Percentiles rank a stretch among this genome's conserved stretches.
These are phyloP conservation scores for Eucalyptus tenuipes DNA, from an alignment of 345 rosid species.

Conservation along the genomic window DNA sequence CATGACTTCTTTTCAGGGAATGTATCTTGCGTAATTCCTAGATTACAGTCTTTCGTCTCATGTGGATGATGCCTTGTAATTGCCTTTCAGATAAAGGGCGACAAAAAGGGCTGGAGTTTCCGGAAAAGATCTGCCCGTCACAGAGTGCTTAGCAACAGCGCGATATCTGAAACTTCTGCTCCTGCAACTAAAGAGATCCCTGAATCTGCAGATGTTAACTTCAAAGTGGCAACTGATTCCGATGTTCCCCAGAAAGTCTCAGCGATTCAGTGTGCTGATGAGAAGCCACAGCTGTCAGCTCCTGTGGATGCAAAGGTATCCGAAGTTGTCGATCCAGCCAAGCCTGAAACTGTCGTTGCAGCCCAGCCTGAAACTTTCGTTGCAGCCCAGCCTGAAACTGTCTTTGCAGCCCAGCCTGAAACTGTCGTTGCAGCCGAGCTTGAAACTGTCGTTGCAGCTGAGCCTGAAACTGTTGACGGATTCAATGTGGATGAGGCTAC, in stretches of 20 bases:
- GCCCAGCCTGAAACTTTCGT: background rate
- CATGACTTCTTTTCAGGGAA: background rate
- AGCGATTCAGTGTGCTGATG: slow-evolving; percentile 15
- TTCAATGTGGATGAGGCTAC: slow-evolving; percentile 25
- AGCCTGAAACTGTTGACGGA: slow-evolving; percentile 14
- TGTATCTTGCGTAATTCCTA: background rate
- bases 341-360: background rate
- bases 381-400: background rate
- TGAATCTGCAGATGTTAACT: slow-evolving; percentile 18
- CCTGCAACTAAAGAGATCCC: slow-evolving; percentile 25
- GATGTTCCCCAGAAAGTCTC: slow-evolving; percentile 19
- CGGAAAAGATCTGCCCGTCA: slow-evolving; percentile 56
- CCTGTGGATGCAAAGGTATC: slow-evolving; percentile 7
- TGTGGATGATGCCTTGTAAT: background rate
- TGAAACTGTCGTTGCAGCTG: slow-evolving; percentile 2
- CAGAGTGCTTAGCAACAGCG: slow-evolving; percentile 51
- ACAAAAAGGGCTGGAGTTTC: slow-evolving; percentile 60
- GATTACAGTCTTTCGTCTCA: background rate
- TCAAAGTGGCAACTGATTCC: slow-evolving; percentile 14
- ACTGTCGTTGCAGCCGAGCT: background rate
- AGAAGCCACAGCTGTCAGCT: slow-evolving; percentile 19
- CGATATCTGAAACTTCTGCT: slow-evolving; percentile 25
- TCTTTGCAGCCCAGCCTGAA: background rate
- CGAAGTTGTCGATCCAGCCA: background rate
- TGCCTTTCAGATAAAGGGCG: slow-evolving; percentile 26